Conservation (phyloP, 2,329 filamentous ascomycete genomes). For the Sordariomycetes sp. region DNA sequence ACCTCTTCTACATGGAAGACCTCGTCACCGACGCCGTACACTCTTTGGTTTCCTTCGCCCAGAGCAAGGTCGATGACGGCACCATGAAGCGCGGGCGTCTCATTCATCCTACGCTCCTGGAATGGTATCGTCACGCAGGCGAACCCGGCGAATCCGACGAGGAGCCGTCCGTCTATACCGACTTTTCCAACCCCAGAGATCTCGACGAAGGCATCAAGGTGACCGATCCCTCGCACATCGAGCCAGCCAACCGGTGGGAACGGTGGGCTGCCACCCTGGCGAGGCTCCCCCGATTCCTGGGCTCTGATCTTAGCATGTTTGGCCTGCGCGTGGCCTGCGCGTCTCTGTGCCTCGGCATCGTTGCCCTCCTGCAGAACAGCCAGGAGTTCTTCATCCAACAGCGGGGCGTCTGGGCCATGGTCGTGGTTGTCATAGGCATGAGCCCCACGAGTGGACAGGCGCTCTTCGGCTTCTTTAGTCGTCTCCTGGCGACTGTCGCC, state of each 20-base stretch:
- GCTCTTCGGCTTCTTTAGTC: slow-evolving; percentile 1
- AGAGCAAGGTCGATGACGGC: slow-evolving; percentile 1
- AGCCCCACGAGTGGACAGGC: slow-evolving; percentile 2
- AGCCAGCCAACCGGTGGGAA: background rate
- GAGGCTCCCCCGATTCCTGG: background rate
- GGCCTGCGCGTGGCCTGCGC: background rate
- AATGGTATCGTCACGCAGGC: background rate
- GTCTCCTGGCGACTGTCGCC: background rate
- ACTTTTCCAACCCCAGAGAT: background rate
- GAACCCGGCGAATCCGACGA: background rate
- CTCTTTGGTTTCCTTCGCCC: background rate
- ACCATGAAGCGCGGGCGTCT: background rate
- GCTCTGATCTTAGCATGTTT: slow-evolving; percentile 3
- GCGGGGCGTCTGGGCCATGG: slow-evolving; percentile 1
- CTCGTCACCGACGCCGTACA: background rate
- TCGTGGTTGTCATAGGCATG: slow-evolving; percentile 3
- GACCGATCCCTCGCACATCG: background rate
- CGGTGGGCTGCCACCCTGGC: background rate
- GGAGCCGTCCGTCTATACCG: background rate
- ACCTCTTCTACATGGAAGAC: slow-evolving; percentile 1
- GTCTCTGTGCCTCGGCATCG: slow-evolving; percentile 1
- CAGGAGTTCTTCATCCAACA: slow-evolving; percentile 3
- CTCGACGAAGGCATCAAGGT: background rate
- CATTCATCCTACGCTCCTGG: background rate
- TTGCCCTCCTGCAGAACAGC: background rate